Evolutionary conservation across 2,329 filamentous ascomycete species (phyloP), one percentile per base, ranked within the genome.

Genomic region (Taxawa tesnikishii): DNA sequence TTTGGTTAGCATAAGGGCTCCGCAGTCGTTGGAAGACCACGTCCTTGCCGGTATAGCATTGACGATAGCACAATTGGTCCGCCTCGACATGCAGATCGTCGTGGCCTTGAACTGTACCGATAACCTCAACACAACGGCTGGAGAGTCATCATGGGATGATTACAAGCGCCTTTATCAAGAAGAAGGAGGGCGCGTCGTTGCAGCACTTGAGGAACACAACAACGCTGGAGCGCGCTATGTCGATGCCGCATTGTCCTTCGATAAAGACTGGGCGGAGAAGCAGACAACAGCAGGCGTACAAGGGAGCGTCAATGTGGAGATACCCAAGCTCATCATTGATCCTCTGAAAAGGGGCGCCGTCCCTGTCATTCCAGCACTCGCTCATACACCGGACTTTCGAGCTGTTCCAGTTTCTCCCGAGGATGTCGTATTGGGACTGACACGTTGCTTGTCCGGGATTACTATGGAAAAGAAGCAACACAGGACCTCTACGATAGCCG

Each of bases 21-120:
- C 84, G 0, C 78, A 92, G 45, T 56, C 65, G 2, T 67, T 92
- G 28, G 69, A 82, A 45, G 70, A 85, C 37, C 58, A 63, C 2
- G 81, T 74, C 0, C 52, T 96, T 8, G 58, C 69, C 28, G 87
- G 84, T 1, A 74, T 96, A 36, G 83, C 79, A 4, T 75, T 79
- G 51, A 96, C 90, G 0, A 59, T 98, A 25, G 77, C 78, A 17
- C 88, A 94, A 53, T 73, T 98, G 30, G 73, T 76, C 24, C 75
- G 79, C 32, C 68, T 98, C 10, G 88, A 90, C 3, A 69, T 98
- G 43, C 67, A 75, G 30, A 85, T 84, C 38, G 74, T 87, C 13
- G 72, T 98, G 0, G 79, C 96, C 1, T 62, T 94, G 6, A 88
- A 94, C 45, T 81, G 77, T 31, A 57, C 65, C 30, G 57, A 65